phyloP scores from a whole-genome alignment of 768 basidiomycete species.

The Pluteus cervinus region DNA sequence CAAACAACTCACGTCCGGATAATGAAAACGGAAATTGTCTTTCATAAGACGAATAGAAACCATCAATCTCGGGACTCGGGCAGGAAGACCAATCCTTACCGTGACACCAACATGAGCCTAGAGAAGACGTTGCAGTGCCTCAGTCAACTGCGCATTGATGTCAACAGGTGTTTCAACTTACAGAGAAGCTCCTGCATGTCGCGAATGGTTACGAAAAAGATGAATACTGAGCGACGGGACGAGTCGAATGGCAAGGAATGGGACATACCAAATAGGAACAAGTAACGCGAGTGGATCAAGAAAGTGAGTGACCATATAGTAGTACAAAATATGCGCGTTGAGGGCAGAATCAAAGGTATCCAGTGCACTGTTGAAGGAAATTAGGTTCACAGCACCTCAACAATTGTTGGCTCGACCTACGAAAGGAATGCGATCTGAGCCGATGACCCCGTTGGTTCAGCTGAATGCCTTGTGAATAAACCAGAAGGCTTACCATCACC shows the following conservation, averaged over 20 bases:
- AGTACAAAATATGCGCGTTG: slow-evolving; percentile 50
- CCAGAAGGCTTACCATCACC: not conserved
- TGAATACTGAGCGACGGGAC: not conserved
- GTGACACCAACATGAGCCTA: slow-evolving; percentile 55
- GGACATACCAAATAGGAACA: slow-evolving; percentile 43
- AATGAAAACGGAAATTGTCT: slow-evolving; percentile 46
- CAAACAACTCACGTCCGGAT: no score
- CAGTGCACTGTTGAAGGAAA: slow-evolving; percentile 31
- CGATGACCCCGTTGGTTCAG: no score
- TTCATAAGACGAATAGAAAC: no score
- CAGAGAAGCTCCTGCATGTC: slow-evolving; percentile 41
- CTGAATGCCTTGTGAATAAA: not conserved
- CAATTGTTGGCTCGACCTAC: no score
- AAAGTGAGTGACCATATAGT: slow-evolving; percentile 53
- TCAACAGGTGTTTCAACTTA: slow-evolving; percentile 20
- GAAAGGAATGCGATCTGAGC: no score
- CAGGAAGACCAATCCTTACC: slow-evolving; percentile 23
- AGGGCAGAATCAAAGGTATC: slow-evolving; percentile 53
- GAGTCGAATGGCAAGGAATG: not conserved
- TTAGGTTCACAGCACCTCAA: slow-evolving; percentile 5
- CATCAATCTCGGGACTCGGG: no score
- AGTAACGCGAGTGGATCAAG: slow-evolving; percentile 37
- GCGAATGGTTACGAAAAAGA: no score
- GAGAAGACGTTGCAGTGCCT: no score
- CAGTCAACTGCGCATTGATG: not conserved